Evolutionary conservation across 495 filamentous ascomycete genomes (phyloP), one percentile per base, ranked within the genome.

Genomic region (Trichoderma parareesei): DNA sequence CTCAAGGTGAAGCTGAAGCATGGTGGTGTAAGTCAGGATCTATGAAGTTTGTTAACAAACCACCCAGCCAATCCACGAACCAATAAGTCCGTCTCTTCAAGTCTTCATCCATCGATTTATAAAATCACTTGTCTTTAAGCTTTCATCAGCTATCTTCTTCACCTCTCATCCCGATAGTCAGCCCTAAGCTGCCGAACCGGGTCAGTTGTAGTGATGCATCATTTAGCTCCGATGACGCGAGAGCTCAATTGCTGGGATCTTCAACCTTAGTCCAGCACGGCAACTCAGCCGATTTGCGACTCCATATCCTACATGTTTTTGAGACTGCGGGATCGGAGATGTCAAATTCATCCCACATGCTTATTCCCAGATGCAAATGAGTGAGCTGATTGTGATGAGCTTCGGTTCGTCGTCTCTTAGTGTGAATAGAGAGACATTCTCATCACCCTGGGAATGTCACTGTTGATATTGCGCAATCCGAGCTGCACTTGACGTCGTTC

Each of bases 181-280:
- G 48, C 48, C 48, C n/a, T 33, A 33, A 55, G n/a, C 20, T 55
- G n/a, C 18, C 48, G 14, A 27, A 11, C 6, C 18, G 20, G 6
- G 48, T 27, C 5, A 18, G 20, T 55, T 55, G 20, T 7, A 18
- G 14, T 33, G 48, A 27, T 33, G 48, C 48, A 55, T 27, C 48
- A 55, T 55, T 55, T 55, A 55, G 48, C 48, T 55, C 48, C 48
- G 48, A 55, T 55, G 48, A 33, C 48, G 48, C 48, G 48, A 55
- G 48, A 55, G 48, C 20, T 55, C 33, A 18, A 27, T 5, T 55
- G 48, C 43, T 14, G n/a, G 48, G 48, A 55, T 55, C n/a, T 55
- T 33, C 20, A 33, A 5, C n/a, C 20, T 55, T 20, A 55, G 48
- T 33, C 18, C 5, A n/a, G 33, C 11, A 55, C 5, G 11, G 48